A percentile compares a stretch with the other conserved stretches of the same genome.
These are phyloP conservation scores for Lactarius tabidus DNA, from an alignment of 768 basidiomycete species.

Conservation along the genomic window DNA sequence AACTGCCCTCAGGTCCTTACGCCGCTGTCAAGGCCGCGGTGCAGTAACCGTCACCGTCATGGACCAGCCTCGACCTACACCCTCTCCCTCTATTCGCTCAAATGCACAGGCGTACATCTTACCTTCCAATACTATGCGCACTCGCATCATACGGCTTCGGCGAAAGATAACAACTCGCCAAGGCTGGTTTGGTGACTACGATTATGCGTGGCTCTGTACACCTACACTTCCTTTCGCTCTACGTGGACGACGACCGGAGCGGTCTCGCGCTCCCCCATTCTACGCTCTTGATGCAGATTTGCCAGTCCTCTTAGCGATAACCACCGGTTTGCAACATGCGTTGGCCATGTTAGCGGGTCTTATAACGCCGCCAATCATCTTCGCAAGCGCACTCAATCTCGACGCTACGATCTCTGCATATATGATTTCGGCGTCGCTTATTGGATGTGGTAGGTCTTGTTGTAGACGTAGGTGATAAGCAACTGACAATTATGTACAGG, in stretches of 20 bases:
- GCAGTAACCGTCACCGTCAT: conserved; percentile 18
- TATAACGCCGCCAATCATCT: conserved; percentile 81
- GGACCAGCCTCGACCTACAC: conserved; percentile 31
- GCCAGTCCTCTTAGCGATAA: conserved; percentile 67
- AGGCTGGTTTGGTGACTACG: conserved; percentile 84
- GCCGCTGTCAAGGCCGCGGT: neutral
- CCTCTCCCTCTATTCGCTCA: conserved; percentile 18
- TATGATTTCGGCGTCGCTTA: conserved; percentile 77
- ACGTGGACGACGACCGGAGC: conserved; percentile 29
- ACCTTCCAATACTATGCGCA: conserved; percentile 11
- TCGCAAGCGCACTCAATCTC: conserved; percentile 58
- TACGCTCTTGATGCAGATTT: conserved; percentile 69
- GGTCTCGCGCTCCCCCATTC: conserved; percentile 51
- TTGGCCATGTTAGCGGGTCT: conserved; percentile 81
- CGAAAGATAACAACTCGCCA: conserved; percentile 46
- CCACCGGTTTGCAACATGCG: conserved; percentile 70
- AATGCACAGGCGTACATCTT: neutral
- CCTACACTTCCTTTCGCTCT: conserved; percentile 58
- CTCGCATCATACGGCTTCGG: conserved; percentile 24
- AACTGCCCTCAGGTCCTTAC: neutral
- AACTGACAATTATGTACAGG: conserved; percentile 38
- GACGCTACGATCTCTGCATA: conserved; percentile 60
- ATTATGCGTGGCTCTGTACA: conserved; percentile 68
- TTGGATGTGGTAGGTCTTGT: conserved; percentile 60
- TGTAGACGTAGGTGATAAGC: neutral